Evolutionary conservation across 1,139 yeast genomes (phyloP).

Genomic region (Candida sojae): DNA sequence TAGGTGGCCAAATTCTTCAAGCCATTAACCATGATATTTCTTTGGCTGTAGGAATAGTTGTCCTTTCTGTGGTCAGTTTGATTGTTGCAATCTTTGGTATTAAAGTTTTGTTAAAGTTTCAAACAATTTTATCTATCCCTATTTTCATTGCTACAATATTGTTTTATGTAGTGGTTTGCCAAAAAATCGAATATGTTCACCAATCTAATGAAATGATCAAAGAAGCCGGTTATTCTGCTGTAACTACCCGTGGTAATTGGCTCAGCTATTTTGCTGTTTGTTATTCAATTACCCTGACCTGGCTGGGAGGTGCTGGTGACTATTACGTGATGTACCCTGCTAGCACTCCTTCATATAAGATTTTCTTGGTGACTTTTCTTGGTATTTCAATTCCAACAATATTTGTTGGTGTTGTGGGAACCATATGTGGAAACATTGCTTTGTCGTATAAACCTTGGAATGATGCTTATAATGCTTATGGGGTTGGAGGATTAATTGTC

Average conservation of each 20-base stretch:
- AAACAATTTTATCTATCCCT: constrained; percentile 69
- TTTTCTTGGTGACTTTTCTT: constrained; percentile 63
- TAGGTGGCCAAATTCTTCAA: constrained; percentile 38
- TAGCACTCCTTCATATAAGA: constrained; percentile 54
- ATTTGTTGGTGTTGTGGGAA: constrained; percentile 76
- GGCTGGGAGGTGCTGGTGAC: constrained; percentile 88
- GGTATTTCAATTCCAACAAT: constrained; percentile 72
- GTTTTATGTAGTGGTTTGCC: constrained; percentile 66
- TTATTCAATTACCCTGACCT: constrained; percentile 80
- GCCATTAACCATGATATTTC: constrained; percentile 26
- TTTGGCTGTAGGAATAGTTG: constrained; percentile 32
- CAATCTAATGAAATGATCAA: constrained; percentile 32
- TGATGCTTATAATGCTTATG: constrained; percentile 54
- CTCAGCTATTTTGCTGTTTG: constrained; percentile 71
- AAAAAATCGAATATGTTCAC: constrained; percentile 44
- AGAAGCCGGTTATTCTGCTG: constrained; percentile 27
- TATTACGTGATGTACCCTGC: constrained; percentile 84
- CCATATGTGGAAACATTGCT: constrained; percentile 69
- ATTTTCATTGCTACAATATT: constrained; percentile 67
- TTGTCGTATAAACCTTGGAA: constrained; percentile 57
- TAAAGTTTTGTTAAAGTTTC: constrained; percentile 61
- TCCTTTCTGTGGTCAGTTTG: constrained; percentile 29
- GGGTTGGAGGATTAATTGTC: constrained; percentile 76
- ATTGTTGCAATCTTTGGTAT: constrained; percentile 39
- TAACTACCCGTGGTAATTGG: constrained; percentile 59